Conservation (phyloP, 176 grass and related monocot species). For the Puya raimondii region DNA sequence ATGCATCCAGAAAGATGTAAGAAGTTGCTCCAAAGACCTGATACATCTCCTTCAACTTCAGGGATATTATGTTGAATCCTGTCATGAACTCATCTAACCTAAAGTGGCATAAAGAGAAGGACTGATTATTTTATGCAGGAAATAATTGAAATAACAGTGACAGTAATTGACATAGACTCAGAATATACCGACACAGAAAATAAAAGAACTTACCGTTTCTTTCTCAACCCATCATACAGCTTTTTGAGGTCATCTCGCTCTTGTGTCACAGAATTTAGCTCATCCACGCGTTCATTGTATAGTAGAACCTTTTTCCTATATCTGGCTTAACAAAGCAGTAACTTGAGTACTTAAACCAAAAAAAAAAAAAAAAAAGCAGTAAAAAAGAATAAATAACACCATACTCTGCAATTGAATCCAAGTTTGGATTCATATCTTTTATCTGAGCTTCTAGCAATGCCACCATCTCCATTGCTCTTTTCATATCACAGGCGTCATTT, state of each 20-base stretch:
- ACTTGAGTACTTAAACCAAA: slow-evolving; percentile 13
- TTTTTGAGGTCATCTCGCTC: slow-evolving; percentile 91
- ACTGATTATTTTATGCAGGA: neutral
- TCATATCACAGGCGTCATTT: slow-evolving; percentile 52
- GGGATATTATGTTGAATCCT: slow-evolving; percentile 89
- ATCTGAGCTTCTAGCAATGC: slow-evolving; percentile 79
- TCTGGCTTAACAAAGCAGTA: slow-evolving; percentile 37
- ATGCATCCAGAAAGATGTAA: neutral
- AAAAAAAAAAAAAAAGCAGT: slow-evolving; percentile 19
- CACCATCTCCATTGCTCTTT: slow-evolving; percentile 80
- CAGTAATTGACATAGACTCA: neutral
- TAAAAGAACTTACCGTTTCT: slow-evolving; percentile 44
- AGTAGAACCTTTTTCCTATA: slow-evolving; percentile 57
- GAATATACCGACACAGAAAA: neutral
- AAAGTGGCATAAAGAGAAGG: slow-evolving; percentile 12
- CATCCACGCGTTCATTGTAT: slow-evolving; percentile 67
- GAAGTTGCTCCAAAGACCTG: slow-evolving; percentile 39
- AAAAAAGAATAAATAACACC: slow-evolving; percentile 10
- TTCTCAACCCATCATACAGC: slow-evolving; percentile 68
- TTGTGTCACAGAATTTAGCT: slow-evolving; percentile 73
- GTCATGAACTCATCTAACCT: slow-evolving; percentile 98
- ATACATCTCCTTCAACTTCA: slow-evolving; percentile 99
- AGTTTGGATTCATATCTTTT: slow-evolving; percentile 89
- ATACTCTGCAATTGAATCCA: slow-evolving; percentile 98
- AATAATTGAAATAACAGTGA: neutral